phyloP scores from a whole-genome alignment of 192 early-diverging fungal species.

The Cetraspora pellucida region DNA sequence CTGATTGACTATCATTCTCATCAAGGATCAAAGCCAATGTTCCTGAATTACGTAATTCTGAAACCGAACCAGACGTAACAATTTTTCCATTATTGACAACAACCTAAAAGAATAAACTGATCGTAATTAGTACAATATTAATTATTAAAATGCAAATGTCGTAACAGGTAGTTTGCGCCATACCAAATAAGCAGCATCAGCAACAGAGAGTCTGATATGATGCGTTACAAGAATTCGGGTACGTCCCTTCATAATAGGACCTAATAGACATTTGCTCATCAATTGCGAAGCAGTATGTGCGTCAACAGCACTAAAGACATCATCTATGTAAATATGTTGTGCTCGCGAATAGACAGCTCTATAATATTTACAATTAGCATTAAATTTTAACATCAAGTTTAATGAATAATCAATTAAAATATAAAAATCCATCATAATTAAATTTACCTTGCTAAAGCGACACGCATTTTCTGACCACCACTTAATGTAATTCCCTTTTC shows the following conservation, averaged over 20 bases:
- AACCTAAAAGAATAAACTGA: neutral
- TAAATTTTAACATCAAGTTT: no score
- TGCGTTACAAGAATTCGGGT: constrained; percentile 93
- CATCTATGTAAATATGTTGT: constrained; percentile 75
- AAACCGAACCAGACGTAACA: neutral
- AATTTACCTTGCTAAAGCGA: constrained; percentile 66
- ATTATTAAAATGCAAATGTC: neutral
- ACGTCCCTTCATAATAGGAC: constrained; percentile 71
- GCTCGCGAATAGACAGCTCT: constrained; percentile 80
- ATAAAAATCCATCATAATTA: constrained; percentile 63
- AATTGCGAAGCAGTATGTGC: constrained; percentile 89
- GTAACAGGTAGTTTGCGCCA: neutral
- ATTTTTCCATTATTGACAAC: constrained; percentile 12
- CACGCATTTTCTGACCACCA: constrained; percentile 88
- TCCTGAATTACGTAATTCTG: constrained; percentile 35
- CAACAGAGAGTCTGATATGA: constrained; percentile 57
- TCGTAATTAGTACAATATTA: neutral
- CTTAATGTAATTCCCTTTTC: constrained; percentile 88
- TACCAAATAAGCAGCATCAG: constrained; percentile 9
- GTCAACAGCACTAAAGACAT: constrained; percentile 92
- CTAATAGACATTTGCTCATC: constrained; percentile 71
- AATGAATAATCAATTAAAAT: constrained; percentile 17
- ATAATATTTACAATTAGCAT: neutral
- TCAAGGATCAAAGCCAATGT: constrained; percentile 37
- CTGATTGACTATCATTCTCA: constrained; percentile 27